Percentiles rank a stretch among this genome's conserved stretches.
Conservation (phyloP, 2,329 filamentous ascomycete species). For the Neoarthrinium moseri region DNA sequence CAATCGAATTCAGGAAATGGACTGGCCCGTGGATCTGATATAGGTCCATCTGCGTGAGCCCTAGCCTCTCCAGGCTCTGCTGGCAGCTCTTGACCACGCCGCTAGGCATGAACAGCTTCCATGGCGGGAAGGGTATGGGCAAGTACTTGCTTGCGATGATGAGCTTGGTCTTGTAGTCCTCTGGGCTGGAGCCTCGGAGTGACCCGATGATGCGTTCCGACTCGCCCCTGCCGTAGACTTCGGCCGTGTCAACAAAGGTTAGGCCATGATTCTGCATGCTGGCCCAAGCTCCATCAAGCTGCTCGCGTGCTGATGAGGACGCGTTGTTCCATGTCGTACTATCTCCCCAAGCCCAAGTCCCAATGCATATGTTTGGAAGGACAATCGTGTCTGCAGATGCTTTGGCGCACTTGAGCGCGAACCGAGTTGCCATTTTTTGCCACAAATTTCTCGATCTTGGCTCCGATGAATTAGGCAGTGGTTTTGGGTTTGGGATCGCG, state of each 20-base stretch:
- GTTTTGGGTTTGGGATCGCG: too few species aligned
- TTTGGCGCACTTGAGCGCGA: constrained; percentile 16
- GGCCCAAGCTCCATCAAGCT: constrained; percentile 26
- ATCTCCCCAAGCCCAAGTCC: constrained; percentile 17
- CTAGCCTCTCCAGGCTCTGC: constrained; percentile 34
- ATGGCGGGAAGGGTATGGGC: constrained; percentile 30
- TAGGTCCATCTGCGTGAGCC: constrained; percentile 31
- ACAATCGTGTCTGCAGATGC: constrained; percentile 15
- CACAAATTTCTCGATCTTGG: too few species aligned
- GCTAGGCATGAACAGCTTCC: constrained; percentile 20
- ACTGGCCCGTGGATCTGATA: constrained; percentile 41
- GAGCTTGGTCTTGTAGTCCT: constrained; percentile 24
- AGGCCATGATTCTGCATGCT: constrained; percentile 22
- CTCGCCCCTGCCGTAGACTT: constrained; percentile 39
- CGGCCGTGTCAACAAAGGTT: constrained; percentile 42
- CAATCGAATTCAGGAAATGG: constrained; percentile 34
- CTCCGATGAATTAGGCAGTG: too few species aligned
- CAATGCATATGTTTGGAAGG: constrained; percentile 16
- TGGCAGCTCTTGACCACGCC: constrained; percentile 34
- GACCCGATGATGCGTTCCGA: constrained; percentile 39
- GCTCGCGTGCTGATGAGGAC: constrained; percentile 32
- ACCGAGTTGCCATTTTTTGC: constrained; percentile 16
- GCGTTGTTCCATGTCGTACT: constrained; percentile 10
- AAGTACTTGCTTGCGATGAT: constrained; percentile 40
- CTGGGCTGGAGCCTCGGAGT: constrained; percentile 33